Base-by-base conservation (phyloP, 2,329 filamentous ascomycete genomes). In the Didymella glomerata region DNA sequence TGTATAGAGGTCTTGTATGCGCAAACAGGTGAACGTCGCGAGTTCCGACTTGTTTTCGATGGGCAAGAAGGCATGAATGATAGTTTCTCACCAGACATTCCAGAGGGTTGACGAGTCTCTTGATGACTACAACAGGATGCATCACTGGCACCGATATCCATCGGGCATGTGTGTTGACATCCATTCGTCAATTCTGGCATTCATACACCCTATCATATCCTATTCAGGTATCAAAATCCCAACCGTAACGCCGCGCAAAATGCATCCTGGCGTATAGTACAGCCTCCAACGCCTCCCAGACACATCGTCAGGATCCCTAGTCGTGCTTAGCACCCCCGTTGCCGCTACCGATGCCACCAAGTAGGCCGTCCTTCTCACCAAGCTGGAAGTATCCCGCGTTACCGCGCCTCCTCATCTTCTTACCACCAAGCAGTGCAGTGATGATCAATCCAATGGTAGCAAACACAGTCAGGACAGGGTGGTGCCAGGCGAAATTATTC, bases 301-400 rank as follows among this genome's bases (percentile, higher is more conserved):
- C 14, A 16, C 28, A 27, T 22, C 41, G n/a, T 18, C 30, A 36
- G 13, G 25, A 13, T 24, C 5, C 44, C 64, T 47, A 76, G 47
- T 74, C 74, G 44, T 74, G 72, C 57, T 76, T 77, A 28, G 73
- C 74, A 0, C 68, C 72, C 6, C 66, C 68, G 79, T 63, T 59
- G 6, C 83, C 80, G 83, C 86, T 73, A 8, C 86, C 86, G 32
- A 65, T 66, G 5, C 67, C 61, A 3, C 82, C 83, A 48, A 92
- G 75, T 20, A 91, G 74, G 1, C 88, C 88, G 64, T 90, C 87
- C 80, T 90, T 91, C 61, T 88, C 86, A 45, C 89, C 86, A 2
- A 90, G 77, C 51, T 84, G 83, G 76, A 90, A 90, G 72, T 86
- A 85, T 18, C 84, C 83, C 40, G 84, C 81, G 76, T 74, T 83